phyloP scores from a whole-genome alignment of 768 basidiomycete species.

The Tylopilus rubrobrunneus region DNA sequence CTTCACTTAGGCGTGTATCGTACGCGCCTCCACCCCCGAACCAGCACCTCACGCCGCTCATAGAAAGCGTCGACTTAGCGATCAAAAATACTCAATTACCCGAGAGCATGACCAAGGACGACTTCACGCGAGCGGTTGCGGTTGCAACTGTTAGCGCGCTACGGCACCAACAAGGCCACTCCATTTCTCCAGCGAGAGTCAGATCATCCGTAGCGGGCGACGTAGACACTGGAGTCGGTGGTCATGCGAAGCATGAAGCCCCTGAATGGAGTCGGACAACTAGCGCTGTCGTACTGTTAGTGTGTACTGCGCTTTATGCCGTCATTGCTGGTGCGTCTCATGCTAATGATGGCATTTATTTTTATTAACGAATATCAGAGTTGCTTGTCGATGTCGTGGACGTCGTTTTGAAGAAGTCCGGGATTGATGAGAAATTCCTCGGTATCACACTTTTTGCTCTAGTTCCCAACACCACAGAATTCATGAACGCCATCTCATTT shows the following conservation, averaged over 20 bases:
- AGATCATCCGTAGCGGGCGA: slow-evolving; percentile 39
- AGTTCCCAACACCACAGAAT: slow-evolving; percentile 98
- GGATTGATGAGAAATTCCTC: slow-evolving; percentile 96
- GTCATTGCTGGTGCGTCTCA: slow-evolving; percentile 80
- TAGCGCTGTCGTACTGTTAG: slow-evolving; percentile 85
- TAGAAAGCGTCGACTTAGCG: slow-evolving; percentile 76
- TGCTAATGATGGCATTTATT: neutral
- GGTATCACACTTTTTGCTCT: slow-evolving; percentile 95
- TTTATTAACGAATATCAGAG: slow-evolving; percentile 46
- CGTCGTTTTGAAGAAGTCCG: slow-evolving; percentile 83
- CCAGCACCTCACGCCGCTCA: slow-evolving; percentile 53
- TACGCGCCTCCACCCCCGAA: slow-evolving; percentile 42
- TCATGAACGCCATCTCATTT: slow-evolving; percentile 99
- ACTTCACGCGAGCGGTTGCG: slow-evolving; percentile 90
- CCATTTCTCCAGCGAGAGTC: slow-evolving; percentile 44
- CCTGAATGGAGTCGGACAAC: slow-evolving; percentile 93
- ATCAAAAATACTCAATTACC: slow-evolving; percentile 61
- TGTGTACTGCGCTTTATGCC: slow-evolving; percentile 90
- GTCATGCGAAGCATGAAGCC: slow-evolving; percentile 86
- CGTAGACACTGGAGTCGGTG: slow-evolving; percentile 45
- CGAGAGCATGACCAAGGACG: slow-evolving; percentile 71
- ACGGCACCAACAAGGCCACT: slow-evolving; percentile 67
- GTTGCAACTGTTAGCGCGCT: slow-evolving; percentile 91
- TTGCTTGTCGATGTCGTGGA: slow-evolving; percentile 94
- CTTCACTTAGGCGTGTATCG: slow-evolving; percentile 50